phyloP scores from a whole-genome alignment of 805 yeast species.

The Yamadazyma tumulicola region DNA sequence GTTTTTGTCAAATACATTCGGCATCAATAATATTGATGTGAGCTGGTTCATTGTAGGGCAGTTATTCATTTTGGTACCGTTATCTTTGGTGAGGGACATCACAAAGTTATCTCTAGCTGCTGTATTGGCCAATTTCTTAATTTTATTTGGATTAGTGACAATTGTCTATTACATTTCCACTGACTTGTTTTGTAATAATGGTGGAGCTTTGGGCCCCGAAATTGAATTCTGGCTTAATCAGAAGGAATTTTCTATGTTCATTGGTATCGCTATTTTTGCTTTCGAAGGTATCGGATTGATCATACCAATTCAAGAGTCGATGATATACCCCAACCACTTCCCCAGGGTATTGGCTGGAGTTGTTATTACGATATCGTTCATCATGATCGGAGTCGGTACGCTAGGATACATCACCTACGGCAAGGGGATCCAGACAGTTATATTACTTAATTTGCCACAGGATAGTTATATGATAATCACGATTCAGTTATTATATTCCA shows the following conservation, averaged over 20 bases:
- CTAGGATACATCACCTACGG: conserved; percentile 75
- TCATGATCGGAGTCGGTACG: conserved; percentile 62
- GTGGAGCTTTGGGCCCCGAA: conserved; percentile 44
- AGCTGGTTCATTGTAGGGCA: conserved; percentile 53
- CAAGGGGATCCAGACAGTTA: conserved; percentile 58
- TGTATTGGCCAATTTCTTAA: conserved; percentile 66
- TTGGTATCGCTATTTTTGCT: conserved; percentile 85
- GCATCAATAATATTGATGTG: conserved; percentile 35
- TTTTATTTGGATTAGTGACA: conserved; percentile 61
- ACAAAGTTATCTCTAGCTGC: conserved; percentile 73
- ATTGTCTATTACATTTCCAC: conserved; percentile 53
- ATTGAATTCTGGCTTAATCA: conserved; percentile 50
- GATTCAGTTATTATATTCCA: conserved; percentile 68
- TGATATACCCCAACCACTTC: conserved; percentile 71
- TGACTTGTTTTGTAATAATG: conserved; percentile 44
- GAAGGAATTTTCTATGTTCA: conserved; percentile 63
- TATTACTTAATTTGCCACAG: conserved; percentile 71
- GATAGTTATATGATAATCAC: conserved; percentile 54
- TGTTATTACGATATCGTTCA: conserved; percentile 55
- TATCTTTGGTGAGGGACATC: conserved; percentile 71
- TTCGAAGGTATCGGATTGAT: conserved; percentile 83
- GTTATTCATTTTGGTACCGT: conserved; percentile 57
- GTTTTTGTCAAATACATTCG: conserved; percentile 51
- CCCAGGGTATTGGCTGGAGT: conserved; percentile 63
- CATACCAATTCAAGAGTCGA: conserved; percentile 78